These are phyloP conservation scores for Globisporangium spinosum DNA, from an alignment of 352 stramenopile genomes.

Conservation along the genomic window DNA sequence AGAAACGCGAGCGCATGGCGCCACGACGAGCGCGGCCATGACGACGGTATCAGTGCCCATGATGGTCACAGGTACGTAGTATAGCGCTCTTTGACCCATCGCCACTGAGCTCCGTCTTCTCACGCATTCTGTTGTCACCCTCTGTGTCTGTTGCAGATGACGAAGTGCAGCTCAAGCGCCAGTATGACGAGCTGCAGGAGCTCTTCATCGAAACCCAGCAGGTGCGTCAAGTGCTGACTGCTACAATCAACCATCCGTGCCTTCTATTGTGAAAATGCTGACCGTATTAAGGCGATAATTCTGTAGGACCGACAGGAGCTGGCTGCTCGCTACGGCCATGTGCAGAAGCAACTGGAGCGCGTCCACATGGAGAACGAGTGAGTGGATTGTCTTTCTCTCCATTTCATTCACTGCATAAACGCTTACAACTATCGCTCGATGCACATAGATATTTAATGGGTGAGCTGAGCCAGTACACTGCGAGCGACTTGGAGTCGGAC, in stretches of 20 bases:
- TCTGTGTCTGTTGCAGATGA: neutral
- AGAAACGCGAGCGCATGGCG: neutral
- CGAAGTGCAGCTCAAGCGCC: slow-evolving; percentile 9
- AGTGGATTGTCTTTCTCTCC: neutral
- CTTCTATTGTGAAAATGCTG: neutral
- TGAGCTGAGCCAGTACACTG: slow-evolving; percentile 34
- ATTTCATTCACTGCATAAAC: neutral
- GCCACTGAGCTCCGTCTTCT: neutral
- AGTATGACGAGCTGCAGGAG: slow-evolving; percentile 23
- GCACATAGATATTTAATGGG: slow-evolving; percentile 31
- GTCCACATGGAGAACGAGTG: slow-evolving; percentile 38
- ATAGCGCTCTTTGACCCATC: neutral
- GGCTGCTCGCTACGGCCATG: slow-evolving; percentile 10
- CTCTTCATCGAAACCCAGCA: slow-evolving; percentile 23
- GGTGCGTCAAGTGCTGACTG: slow-evolving; percentile 7
- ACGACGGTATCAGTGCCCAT: neutral
- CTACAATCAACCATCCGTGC: neutral
- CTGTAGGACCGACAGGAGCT: slow-evolving; percentile 27
- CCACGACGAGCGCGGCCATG: neutral
- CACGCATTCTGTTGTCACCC: neutral
- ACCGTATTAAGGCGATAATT: neutral
- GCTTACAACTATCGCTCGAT: neutral
- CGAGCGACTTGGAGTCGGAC: slow-evolving; percentile 48
- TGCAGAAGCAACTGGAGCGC: slow-evolving; percentile 22
- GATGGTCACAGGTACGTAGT: neutral